Base-by-base conservation (phyloP, 345 rosid species). In the Rhizophora apiculata region DNA sequence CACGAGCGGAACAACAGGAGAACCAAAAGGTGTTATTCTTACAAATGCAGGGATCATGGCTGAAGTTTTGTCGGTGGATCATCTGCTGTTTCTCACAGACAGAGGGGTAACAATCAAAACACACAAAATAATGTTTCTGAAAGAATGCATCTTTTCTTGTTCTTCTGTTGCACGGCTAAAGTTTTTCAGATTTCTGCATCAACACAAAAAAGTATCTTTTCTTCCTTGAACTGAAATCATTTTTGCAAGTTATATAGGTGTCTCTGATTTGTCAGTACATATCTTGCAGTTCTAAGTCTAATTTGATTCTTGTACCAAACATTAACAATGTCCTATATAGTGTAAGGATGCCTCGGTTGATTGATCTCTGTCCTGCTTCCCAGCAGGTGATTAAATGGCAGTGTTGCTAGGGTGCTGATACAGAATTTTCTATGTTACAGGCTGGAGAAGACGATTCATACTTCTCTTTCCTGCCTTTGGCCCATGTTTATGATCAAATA, bases 1-100 rank as follows among this genome's bases (percentile, higher is more conserved):
- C 62, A 92, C 96, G 1, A 95, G 99, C 60, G 99, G 99, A 59
- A 95, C 99, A 68, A 95, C 99, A 19, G 98, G 99, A 73, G 99
- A 92, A 61, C 98, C 99, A 0, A 95, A 95, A 83, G 99, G 99
- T 63, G 99, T 95, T 18, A 74, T 90, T 71, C 76, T 92, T 26
- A 83, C 77, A 20, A 95, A 88, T 65, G 85, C 63, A 60, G 91
- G 87, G 27, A 68, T 95, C 68, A 72, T 88, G 79, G 75, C 88
- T 16, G 85, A 95, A 88, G 92, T 89, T 21, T 71, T 95, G 64
- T 85, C 96, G 6, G 83, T 95, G n/a, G 97, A 92, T 59, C 89
- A 79, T 54, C 62, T 95, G 54, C 80, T 92, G 60, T 64, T 22
- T 48, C 78, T 77, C 39, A 92, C 92, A 3, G 97, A 88, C 71